Conservation (phyloP, 192 early-diverging fungal genomes). For the Allomyces javanicus region DNA sequence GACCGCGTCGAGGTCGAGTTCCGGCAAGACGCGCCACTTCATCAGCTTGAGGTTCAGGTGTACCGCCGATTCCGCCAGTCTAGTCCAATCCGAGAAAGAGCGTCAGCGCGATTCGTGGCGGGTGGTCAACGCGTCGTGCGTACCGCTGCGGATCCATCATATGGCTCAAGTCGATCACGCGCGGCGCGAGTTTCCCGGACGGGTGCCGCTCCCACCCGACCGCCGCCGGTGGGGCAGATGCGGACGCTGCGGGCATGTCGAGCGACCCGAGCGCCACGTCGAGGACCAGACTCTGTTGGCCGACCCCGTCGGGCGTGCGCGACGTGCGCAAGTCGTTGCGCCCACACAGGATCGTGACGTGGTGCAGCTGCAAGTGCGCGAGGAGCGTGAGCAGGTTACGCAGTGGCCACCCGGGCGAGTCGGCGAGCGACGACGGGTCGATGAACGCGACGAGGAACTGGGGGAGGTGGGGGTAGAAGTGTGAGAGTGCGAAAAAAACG, state of each 20-base stretch:
- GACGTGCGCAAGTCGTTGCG: constrained; percentile 8
- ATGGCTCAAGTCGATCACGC: constrained; percentile 60
- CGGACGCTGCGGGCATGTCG: background rate
- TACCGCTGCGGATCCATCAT: constrained; percentile 69
- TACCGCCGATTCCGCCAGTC: constrained; percentile 72
- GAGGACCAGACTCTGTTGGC: background rate
- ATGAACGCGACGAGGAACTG: constrained; percentile 46
- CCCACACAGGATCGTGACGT: constrained; percentile 40
- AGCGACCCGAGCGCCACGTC: constrained; percentile 6
- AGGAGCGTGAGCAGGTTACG: constrained; percentile 61
- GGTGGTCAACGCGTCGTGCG: background rate
- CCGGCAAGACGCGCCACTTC: constrained; percentile 83
- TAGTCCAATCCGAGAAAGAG: constrained; percentile 8
- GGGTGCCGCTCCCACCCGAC: constrained; percentile 89
- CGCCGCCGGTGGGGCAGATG: background rate
- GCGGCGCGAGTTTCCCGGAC: constrained; percentile 54
- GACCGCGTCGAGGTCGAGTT: constrained; percentile 61
- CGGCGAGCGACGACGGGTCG: constrained; percentile 61
- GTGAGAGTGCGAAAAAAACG: no score
- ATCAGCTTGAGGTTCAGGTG: constrained; percentile 91
- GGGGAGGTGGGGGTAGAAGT: no score
- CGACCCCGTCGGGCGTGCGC: no score
- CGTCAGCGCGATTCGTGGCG: background rate
- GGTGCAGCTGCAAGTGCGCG: constrained; percentile 24
- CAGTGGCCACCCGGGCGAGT: constrained; percentile 77